Percentiles rank a stretch among this genome's conserved stretches.
Evolutionary conservation across 1,284 basidiomycete species (phyloP).

Genomic region (Ustilago trichophora): DNA sequence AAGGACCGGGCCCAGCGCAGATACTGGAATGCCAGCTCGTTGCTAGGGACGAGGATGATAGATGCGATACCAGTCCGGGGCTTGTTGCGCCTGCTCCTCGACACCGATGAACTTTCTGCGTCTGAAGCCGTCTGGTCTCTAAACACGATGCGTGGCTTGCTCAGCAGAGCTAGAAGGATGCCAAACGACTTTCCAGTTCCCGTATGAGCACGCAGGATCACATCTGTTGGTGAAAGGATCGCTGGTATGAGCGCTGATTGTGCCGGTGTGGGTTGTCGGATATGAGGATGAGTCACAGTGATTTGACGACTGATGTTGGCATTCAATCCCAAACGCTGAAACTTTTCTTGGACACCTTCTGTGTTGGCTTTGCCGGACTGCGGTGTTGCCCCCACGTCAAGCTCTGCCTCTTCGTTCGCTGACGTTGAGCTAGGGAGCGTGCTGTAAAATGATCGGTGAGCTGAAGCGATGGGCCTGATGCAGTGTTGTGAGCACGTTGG

Average conservation of each 20-base stretch:
- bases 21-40: slow-evolving; percentile 63
- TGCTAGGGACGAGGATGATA: slow-evolving; percentile 61
- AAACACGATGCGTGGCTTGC: slow-evolving; percentile 61
- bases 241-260: slow-evolving; percentile 57
- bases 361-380: too few relatives aligned
- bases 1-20: slow-evolving; percentile 55
- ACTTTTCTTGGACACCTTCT: slow-evolving; percentile 27
- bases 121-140: slow-evolving; percentile 5
- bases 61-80: slow-evolving; percentile 49
- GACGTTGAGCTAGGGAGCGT: too few relatives aligned
- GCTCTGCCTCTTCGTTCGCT: background rate
- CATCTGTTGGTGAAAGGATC: slow-evolving; percentile 51
- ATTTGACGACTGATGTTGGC: slow-evolving; percentile 51
- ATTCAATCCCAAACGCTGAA: slow-evolving; percentile 45
- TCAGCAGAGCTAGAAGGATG: slow-evolving; percentile 58
- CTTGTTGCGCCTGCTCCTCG: slow-evolving; percentile 14
- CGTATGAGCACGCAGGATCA: slow-evolving; percentile 62
- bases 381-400: background rate
- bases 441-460: too few relatives aligned
- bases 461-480: too few relatives aligned
- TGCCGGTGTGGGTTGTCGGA: slow-evolving; percentile 53
- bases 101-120: too few relatives aligned
- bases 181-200: slow-evolving; percentile 64
- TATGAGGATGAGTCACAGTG: slow-evolving; percentile 41
- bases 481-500: too few relatives aligned